Conservation (phyloP, 2,329 filamentous ascomycete species). For the Pseudomassariella vexata region DNA sequence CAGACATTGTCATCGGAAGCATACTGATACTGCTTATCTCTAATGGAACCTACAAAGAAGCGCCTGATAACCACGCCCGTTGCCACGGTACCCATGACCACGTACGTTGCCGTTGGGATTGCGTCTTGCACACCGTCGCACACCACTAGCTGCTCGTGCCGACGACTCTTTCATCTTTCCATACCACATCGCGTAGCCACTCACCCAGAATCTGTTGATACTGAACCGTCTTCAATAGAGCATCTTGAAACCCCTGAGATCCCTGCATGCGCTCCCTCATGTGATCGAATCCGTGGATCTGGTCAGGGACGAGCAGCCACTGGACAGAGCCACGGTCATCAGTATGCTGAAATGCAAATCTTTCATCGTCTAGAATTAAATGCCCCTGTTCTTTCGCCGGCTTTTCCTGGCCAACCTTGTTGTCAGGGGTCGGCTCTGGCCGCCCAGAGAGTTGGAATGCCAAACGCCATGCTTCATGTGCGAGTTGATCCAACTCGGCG, state of each 20-base stretch:
- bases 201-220: constrained; percentile 22
- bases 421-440: constrained; percentile 17
- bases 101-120: no score
- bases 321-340: constrained; percentile 22
- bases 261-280: constrained; percentile 20
- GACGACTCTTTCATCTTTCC: constrained; percentile 18
- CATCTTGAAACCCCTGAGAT: constrained; percentile 23
- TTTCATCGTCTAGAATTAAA: constrained; percentile 25
- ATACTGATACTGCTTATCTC: no score
- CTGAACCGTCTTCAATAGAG: constrained; percentile 21
- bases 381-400: constrained; percentile 10
- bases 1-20: no score
- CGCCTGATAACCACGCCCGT: no score
- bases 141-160: constrained; percentile 8
- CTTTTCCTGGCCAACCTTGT: constrained; percentile 21
- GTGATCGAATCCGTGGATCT: constrained; percentile 33
- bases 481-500: constrained; percentile 39
- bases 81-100: no score
- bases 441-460: constrained; percentile 27
- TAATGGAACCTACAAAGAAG: no score
- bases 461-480: constrained; percentile 33
- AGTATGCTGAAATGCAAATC: constrained; percentile 28
- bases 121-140: constrained; percentile 4
- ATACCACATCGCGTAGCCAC: constrained; percentile 24
- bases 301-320: constrained; percentile 37